phyloP scores from a whole-genome alignment of 441 rosid genomes.

The Pelargonium citronellum region DNA sequence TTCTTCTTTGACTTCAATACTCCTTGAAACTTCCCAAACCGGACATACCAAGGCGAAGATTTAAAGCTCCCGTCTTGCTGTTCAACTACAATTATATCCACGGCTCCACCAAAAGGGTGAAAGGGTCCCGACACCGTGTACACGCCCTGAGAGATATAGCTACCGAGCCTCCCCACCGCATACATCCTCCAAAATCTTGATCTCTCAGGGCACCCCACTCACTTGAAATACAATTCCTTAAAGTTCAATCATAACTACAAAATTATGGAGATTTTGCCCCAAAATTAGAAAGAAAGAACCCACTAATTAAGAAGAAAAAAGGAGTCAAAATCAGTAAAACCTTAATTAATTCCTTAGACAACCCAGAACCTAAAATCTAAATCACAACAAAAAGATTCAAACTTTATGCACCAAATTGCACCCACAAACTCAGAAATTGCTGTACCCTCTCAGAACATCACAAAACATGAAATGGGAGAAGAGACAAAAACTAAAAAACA shows the following conservation, averaged over 20 bases:
- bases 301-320: background rate
- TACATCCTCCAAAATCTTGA: constrained; percentile 40
- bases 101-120: constrained; percentile 97
- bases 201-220: constrained; percentile 23
- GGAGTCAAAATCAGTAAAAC: background rate
- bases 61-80: constrained; percentile 89
- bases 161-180: constrained; percentile 82
- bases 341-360: constrained; percentile 12
- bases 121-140: constrained; percentile 81
- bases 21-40: constrained; percentile 97
- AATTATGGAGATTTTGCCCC: constrained; percentile 15
- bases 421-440: background rate
- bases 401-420: constrained; percentile 16
- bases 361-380: constrained; percentile 25
- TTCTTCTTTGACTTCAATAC: constrained; percentile 69
- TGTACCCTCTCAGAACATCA: constrained; percentile 5
- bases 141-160: constrained; percentile 75
- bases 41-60: constrained; percentile 94
- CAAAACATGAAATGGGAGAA: constrained; percentile 8
- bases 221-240: constrained; percentile 14
- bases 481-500: constrained; percentile 4
- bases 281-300: background rate
- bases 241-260: constrained; percentile 26
- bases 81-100: constrained; percentile 86
- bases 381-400: background rate